A percentile compares a stretch with the other conserved stretches of the same genome.
Evolutionary conservation across 2,329 filamentous ascomycete genomes (phyloP).

Genomic region (Drechslerella stenobrocha): DNA sequence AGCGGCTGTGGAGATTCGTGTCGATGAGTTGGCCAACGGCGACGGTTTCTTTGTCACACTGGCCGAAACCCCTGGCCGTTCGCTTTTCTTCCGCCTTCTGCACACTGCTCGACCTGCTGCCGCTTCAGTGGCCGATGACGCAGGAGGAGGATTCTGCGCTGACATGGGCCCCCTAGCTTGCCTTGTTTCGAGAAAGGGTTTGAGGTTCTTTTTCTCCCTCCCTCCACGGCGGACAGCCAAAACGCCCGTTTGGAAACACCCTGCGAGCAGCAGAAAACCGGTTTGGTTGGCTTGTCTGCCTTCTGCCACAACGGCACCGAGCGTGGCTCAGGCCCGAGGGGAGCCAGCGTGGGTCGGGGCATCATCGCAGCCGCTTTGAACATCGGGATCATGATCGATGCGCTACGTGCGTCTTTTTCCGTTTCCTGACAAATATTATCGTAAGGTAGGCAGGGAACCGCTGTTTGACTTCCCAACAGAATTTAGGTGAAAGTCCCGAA

Average conservation of each 20-base stretch:
- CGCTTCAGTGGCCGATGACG: slow-evolving; percentile 41
- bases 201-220: slow-evolving; percentile 34
- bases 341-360: slow-evolving; percentile 18
- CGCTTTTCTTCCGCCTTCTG: slow-evolving; percentile 45
- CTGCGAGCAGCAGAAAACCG: slow-evolving; percentile 23
- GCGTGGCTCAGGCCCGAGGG: slow-evolving; percentile 27
- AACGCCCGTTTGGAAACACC: slow-evolving; percentile 36
- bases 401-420: slow-evolving; percentile 31
- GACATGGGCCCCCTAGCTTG: slow-evolving; percentile 30
- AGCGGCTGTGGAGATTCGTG: slow-evolving; percentile 24
- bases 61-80: slow-evolving; percentile 32
- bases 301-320: slow-evolving; percentile 19
- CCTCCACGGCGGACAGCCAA: slow-evolving; percentile 34
- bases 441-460: slow-evolving; percentile 5
- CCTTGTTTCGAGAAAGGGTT: slow-evolving; percentile 48
- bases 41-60: slow-evolving; percentile 33
- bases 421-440: slow-evolving; percentile 17
- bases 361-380: slow-evolving; percentile 35
- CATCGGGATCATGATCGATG: background rate
- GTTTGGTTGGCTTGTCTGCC: slow-evolving; percentile 1
- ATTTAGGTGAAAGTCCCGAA: slow-evolving; percentile 10
- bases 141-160: slow-evolving; percentile 37
- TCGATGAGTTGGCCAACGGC: slow-evolving; percentile 48
- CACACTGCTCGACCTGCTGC: slow-evolving; percentile 31
- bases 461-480: slow-evolving; percentile 8